Evolutionary conservation across 768 basidiomycete genomes (phyloP), one percentile per base, ranked within the genome.

Genomic region (Rhodosporidiobolus odoratus): DNA sequence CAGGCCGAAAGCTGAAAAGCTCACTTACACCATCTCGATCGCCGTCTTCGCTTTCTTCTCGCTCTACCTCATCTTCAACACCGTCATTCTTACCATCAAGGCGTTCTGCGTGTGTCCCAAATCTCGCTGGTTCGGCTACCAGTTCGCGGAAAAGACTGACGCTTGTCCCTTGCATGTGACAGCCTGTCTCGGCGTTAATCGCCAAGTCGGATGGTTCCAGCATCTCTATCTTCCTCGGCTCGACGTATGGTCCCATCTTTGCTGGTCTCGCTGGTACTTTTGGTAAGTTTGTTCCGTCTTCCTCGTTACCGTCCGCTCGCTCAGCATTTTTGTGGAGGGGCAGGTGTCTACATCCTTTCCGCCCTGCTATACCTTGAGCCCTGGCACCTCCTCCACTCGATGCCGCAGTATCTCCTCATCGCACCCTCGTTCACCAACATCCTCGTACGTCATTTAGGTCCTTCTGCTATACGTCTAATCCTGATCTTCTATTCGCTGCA

Each of bases 321-420:
- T 50, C 88, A n/a, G n/a, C n/a, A 89, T 23, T 88, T 91, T 2
- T 10, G 9, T 85, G 32, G 79, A 94, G 66, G 86, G 93, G 80
- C 90, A 65, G 94, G 91, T 85, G 76, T 75, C 74, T 78, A 76
- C 71, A 73, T 78, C 57, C 5, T 78, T 27, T 58, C 76, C 34
- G 66, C 75, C 41, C 63, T 72, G 27, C 59, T 78, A 12, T 76
- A 75, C 66, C 52, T 91, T 71, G 94, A 97, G 80, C 94, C 94
- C 8, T 97, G 94, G 94, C 94, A 97, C 80, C 89, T 98, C 87
- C 88, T 94, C 80, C 90, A 91, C 34, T 92, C 91, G 75, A 92
- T 96, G 84, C 82, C 88, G 75, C 94, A 94, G 78, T 95, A 94
- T 78, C 82, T 95, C 59, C 88, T 87, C 76, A 80, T 98, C 66